phyloP scores from a whole-genome alignment of 2,329 filamentous ascomycete genomes.

The Dryadomyces quercivorus region DNA sequence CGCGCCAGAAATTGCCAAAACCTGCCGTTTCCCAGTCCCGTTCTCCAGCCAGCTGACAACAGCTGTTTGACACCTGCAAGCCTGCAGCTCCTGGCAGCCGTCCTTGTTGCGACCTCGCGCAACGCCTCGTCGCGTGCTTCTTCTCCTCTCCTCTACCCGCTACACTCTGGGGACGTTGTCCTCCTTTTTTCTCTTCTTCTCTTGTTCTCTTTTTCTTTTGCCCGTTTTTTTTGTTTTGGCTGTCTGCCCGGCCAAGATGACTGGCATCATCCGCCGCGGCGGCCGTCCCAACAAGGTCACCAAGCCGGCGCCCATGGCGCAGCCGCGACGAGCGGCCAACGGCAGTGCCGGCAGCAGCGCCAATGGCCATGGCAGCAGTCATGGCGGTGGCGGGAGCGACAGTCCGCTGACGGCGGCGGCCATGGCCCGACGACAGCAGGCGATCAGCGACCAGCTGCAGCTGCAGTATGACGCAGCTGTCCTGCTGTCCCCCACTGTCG shows the following conservation, averaged over 20 bases:
- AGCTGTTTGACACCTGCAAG: conserved; percentile 8
- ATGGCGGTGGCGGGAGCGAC: conserved; percentile 8
- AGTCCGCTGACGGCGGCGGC: not conserved
- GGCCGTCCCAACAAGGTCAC: conserved; percentile 31
- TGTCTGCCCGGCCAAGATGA: conserved; percentile 15
- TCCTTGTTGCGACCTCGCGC: not conserved
- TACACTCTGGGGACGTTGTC: not conserved
- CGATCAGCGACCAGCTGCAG: conserved; percentile 10
- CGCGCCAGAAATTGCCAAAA: not conserved
- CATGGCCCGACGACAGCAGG: conserved; percentile 1
- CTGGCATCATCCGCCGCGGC: conserved; percentile 24
- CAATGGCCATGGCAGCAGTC: conserved; percentile 15
- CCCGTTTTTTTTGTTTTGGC: not conserved
- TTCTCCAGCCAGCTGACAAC: conserved; percentile 10
- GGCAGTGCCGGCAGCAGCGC: conserved; percentile 6
- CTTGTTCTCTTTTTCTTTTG: not conserved
- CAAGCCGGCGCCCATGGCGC: conserved; percentile 22
- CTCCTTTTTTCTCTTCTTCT: not conserved
- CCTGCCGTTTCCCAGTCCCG: not conserved
- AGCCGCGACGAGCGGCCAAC: conserved; percentile 10
- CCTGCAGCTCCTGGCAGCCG: not conserved
- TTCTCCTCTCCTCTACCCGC: not conserved
- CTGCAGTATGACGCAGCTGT: conserved; percentile 4
- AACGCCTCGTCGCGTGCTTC: not conserved
- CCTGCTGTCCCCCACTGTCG: too few relatives aligned